phyloP scores from a whole-genome alignment of 2,329 filamentous ascomycete species.

The Talaromyces sp. region DNA sequence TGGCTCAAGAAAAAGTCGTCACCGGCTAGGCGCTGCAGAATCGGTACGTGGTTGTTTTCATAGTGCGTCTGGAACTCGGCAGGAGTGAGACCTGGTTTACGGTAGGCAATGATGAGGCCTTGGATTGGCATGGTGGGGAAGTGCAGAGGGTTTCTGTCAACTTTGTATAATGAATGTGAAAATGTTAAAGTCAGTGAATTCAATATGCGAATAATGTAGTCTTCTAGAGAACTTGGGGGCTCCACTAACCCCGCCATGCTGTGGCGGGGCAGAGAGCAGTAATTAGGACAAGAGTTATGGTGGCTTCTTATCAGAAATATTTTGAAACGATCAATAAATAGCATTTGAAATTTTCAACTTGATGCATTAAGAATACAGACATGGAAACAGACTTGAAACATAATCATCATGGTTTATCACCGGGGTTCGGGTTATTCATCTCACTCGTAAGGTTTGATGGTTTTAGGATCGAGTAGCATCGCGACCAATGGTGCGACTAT shows the following conservation, averaged over 20 bases:
- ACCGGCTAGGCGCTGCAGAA: not conserved
- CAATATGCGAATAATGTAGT: too few species aligned
- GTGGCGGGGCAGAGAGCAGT: too few species aligned
- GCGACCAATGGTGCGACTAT: constrained; percentile 11
- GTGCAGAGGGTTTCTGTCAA: not conserved
- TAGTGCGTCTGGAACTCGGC: not conserved
- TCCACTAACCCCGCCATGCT: too few species aligned
- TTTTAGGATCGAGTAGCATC: constrained; percentile 8
- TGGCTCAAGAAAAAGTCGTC: not conserved
- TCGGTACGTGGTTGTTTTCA: not conserved
- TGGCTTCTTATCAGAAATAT: not conserved
- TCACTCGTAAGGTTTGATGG: not conserved
- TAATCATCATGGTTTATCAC: too few species aligned
- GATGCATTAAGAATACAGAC: not conserved
- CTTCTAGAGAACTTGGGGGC: too few species aligned
- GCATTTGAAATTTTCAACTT: not conserved
- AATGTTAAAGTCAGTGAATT: too few species aligned
- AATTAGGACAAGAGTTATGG: too few species aligned
- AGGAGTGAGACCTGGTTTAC: not conserved
- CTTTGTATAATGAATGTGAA: too few species aligned
- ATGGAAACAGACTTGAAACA: too few species aligned
- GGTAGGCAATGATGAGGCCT: not conserved
- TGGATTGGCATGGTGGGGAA: not conserved
- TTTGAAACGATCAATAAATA: not conserved
- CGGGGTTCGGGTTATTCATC: too few species aligned